Conservation (phyloP, 148 eudicot species). For the Talinum fruticosum region DNA sequence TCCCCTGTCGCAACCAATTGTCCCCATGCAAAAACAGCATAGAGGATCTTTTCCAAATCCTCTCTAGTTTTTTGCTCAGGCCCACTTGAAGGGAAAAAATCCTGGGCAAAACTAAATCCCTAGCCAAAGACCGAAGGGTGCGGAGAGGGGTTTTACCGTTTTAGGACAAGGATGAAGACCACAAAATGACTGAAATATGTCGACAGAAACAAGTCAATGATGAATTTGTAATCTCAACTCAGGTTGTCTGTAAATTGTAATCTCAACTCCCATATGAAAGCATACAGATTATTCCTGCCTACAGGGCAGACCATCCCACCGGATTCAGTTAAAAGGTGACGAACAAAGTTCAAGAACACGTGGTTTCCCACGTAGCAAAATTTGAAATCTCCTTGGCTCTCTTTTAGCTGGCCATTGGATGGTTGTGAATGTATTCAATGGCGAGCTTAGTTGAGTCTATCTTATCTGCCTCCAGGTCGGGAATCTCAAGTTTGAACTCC, state of each 20-base stretch:
- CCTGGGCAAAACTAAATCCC: not conserved
- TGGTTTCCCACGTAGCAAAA: conserved; percentile 13
- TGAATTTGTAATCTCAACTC: not conserved
- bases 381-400: not conserved
- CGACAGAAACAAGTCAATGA: conserved; percentile 2
- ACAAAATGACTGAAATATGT: conserved; percentile 2
- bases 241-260: no score
- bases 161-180: no score
- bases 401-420: conserved; percentile 74
- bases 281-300: conserved; percentile 22
- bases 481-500: conserved; percentile 88
- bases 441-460: conserved; percentile 69
- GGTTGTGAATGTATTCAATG: conserved; percentile 75
- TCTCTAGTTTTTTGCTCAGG: not conserved
- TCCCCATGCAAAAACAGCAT: no score
- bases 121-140: not conserved
- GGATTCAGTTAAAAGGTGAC: conserved; percentile 9
- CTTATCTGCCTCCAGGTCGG: conserved; percentile 84
- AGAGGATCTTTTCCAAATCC: not conserved
- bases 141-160: no score
- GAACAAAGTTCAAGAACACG: conserved; percentile 3
- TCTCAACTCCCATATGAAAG: not conserved
- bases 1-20: no score
- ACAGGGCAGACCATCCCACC: not conserved
- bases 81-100: not conserved